Conservation (phyloP, 2,329 filamentous ascomycete genomes). For the Trichoderma polysporum region DNA sequence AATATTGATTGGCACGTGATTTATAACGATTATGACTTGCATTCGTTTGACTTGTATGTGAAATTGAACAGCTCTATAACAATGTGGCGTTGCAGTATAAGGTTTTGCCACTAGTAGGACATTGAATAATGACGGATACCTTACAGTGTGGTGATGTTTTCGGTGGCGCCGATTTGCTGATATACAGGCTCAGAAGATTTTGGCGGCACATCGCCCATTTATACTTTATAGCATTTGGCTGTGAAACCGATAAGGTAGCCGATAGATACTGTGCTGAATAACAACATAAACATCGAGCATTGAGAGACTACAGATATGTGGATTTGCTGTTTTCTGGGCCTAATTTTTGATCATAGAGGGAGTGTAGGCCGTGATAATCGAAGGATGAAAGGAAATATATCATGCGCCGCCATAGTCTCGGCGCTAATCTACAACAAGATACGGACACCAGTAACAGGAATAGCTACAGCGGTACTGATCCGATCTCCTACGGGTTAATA, state of each 20-base stretch:
- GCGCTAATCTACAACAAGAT: neutral
- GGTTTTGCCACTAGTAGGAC: neutral
- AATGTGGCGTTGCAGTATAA: neutral
- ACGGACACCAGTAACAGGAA: neutral
- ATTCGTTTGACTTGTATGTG: neutral
- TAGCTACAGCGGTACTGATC: neutral
- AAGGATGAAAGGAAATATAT: neutral
- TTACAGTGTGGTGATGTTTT: too few species aligned
- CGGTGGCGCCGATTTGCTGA: neutral
- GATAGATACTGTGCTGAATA: neutral
- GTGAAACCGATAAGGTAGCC: neutral
- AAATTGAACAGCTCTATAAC: neutral
- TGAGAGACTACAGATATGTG: neutral
- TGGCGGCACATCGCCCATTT: neutral
- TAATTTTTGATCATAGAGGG: neutral
- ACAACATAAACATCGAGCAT: neutral
- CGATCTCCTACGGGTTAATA: neutral
- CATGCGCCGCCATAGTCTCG: neutral
- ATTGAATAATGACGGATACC: neutral
- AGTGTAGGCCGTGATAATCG: neutral
- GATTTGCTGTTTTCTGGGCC: neutral
- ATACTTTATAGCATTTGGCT: neutral
- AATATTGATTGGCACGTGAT: constrained; percentile 2
- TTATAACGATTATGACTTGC: neutral
- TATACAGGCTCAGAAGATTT: neutral